Evolutionary conservation across 2,329 filamentous ascomycete genomes (phyloP).

Genomic region (Colletotrichum endophyticum): DNA sequence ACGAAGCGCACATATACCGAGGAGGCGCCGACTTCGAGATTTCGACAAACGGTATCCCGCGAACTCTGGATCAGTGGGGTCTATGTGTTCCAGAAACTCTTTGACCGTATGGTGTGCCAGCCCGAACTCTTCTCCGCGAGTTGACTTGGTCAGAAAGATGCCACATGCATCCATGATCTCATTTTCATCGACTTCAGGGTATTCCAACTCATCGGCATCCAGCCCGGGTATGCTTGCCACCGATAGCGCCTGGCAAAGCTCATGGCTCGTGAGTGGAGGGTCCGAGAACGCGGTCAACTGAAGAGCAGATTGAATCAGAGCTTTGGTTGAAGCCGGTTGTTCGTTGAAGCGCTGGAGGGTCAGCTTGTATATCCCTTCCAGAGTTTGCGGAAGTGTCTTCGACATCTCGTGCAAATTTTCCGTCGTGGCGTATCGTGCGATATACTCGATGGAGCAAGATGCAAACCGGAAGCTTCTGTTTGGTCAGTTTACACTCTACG

Average conservation of each 20-base stretch:
- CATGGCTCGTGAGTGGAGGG: neutral
- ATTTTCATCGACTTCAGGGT: neutral
- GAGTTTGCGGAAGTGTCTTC: neutral
- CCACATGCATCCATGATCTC: neutral
- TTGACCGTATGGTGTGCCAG: neutral
- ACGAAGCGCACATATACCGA: neutral
- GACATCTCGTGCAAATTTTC: neutral
- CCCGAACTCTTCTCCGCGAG: neutral
- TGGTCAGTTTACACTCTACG: neutral
- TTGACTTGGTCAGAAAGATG: neutral
- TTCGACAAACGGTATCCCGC: neutral
- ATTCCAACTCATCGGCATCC: neutral
- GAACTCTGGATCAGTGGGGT: neutral
- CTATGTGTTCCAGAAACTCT: neutral
- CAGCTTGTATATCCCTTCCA: neutral
- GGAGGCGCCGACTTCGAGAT: neutral
- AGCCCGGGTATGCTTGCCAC: neutral
- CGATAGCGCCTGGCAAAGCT: slow-evolving; percentile 1
- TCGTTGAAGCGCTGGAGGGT: neutral
- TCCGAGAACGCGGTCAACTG: neutral
- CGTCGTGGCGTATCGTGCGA: neutral
- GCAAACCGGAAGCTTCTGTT: neutral
- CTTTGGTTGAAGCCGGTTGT: neutral
- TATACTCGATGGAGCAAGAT: neutral
- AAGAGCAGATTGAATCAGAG: neutral